Base-by-base conservation (phyloP, 2,329 filamentous ascomycete genomes). In the Colletotrichum sp. region DNA sequence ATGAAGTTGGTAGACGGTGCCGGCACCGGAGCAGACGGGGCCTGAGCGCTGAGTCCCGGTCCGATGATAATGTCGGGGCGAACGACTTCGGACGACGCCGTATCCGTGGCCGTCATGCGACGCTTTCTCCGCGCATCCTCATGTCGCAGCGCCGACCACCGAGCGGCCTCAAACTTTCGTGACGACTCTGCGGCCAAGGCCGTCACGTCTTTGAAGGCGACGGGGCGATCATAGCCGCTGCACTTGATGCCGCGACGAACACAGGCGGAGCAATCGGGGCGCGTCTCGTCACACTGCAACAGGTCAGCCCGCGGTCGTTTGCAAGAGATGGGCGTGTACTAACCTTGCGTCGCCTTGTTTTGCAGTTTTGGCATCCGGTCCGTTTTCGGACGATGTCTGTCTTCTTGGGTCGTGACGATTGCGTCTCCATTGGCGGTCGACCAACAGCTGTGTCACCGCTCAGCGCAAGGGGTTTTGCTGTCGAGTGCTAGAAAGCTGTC, bases 371-470 rank as follows among this genome's bases (percentile, higher is more conserved):
- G 44, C 72, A 75, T 28, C 72, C 72, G 9, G 72, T 72, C 32
- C 72, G 60, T 34, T 72, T 75, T n/a, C 72, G 72, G 30, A 75
- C 69, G 16, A 75, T 75, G 30, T 75, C 69, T 21, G 72, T 75
- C 52, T 75, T 75, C 59, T 67, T 75, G 6, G 69, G 62, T 15
- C 72, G 28, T 15, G 72, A 52, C 5, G 69, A 63, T 8, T 57
- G 62, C 7, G n/a, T 24, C 44, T 75, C 69, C 72, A 75, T 75
- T 12, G 30, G 44, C n/a, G 10, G n/a, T 52, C 10, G 44, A 52
- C 44, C 10, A 21, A 21, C n/a, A 12, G 44, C 44, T 21, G 10
- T 52, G 10, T 52, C 18, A 16, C 8, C 7, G 30, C 44, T 55
- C 55, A 26, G 55, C 16, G 55, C 26, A 9, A 26, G 24, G 24